Evolutionary conservation across 2,329 filamentous ascomycete species (phyloP).

Genomic region (Nothomitra cinnamomea): DNA sequence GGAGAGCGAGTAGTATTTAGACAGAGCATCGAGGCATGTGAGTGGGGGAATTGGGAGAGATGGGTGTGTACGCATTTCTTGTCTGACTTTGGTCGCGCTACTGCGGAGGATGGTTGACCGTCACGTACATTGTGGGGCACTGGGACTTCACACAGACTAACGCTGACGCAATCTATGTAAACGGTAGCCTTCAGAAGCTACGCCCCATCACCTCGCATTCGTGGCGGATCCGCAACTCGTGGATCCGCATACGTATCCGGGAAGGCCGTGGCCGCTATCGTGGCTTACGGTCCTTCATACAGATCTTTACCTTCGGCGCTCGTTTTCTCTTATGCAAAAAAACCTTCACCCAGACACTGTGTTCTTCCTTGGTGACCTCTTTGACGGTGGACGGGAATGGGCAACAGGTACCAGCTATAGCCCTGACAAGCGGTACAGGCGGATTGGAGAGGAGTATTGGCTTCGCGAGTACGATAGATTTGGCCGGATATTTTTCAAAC

Average conservation of each 20-base stretch:
- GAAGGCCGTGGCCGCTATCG: slow-evolving; percentile 57
- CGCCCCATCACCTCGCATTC: slow-evolving; percentile 69
- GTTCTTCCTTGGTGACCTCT: slow-evolving; percentile 84
- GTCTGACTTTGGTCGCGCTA: background rate
- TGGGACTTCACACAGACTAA: slow-evolving; percentile 6
- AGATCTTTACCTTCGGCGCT: slow-evolving; percentile 75
- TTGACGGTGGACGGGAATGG: slow-evolving; percentile 95
- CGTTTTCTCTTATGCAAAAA: slow-evolving; percentile 62
- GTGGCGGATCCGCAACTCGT: slow-evolving; percentile 84
- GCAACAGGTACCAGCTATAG: slow-evolving; percentile 45
- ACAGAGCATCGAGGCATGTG: slow-evolving; percentile 51
- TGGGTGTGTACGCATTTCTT: slow-evolving; percentile 45
- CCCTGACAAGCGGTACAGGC: slow-evolving; percentile 51
- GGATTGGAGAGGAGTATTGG: slow-evolving; percentile 75
- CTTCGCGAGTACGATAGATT: slow-evolving; percentile 74
- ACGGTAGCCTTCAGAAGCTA: slow-evolving; percentile 52
- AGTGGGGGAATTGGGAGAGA: slow-evolving; percentile 78
- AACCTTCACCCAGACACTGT: slow-evolving; percentile 69
- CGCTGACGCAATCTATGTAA: slow-evolving; percentile 9
- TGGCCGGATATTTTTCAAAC: slow-evolving; percentile 63
- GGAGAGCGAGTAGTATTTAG: slow-evolving; percentile 69
- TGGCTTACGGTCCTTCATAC: slow-evolving; percentile 53
- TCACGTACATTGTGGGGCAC: slow-evolving; percentile 5
- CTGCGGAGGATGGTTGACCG: slow-evolving; percentile 1
- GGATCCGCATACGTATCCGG: slow-evolving; percentile 88